Conservation (phyloP, 2,329 filamentous ascomycete species). For the Sarocladiaceae sp. region DNA sequence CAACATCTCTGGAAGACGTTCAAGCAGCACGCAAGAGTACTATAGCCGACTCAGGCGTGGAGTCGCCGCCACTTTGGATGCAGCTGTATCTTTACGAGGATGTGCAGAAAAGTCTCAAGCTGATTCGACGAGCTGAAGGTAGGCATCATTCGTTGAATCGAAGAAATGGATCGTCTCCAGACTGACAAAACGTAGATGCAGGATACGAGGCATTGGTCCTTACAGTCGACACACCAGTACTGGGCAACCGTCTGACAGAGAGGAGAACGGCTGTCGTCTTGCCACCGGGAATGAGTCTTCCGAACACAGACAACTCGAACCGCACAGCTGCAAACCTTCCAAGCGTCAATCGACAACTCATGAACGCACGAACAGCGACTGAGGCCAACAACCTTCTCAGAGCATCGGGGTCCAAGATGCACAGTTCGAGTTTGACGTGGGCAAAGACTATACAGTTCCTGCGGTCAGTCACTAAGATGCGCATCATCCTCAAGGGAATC, state of each 20-base stretch:
- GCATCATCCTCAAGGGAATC: constrained; percentile 18
- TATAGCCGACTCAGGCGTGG: background rate
- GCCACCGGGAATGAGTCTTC: constrained; percentile 16
- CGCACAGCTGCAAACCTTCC: constrained; percentile 9
- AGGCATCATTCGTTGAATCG: background rate
- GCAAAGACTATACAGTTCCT: constrained; percentile 17
- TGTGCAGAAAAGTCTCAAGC: constrained; percentile 14
- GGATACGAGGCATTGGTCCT: constrained; percentile 23
- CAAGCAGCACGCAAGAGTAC: background rate
- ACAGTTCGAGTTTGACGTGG: constrained; percentile 18
- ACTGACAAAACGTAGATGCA: constrained; percentile 12
- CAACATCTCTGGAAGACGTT: constrained; percentile 7
- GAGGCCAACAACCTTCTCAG: constrained; percentile 15
- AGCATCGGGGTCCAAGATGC: constrained; percentile 12
- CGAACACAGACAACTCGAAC: constrained; percentile 14
- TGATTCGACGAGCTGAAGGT: constrained; percentile 20
- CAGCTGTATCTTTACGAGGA: constrained; percentile 12
- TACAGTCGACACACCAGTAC: constrained; percentile 22
- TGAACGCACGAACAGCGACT: constrained; percentile 15
- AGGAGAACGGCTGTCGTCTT: constrained; percentile 18
- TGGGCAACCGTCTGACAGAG: constrained; percentile 24
- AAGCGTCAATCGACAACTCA: constrained; percentile 12
- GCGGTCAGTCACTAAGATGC: constrained; percentile 17
- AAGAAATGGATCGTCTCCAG: background rate
- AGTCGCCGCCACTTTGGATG: constrained; percentile 6